Percentiles rank a stretch among this genome's conserved stretches.
Evolutionary conservation across 2,329 filamentous ascomycete species (phyloP).

Genomic region (Talaromyces atroroseus): DNA sequence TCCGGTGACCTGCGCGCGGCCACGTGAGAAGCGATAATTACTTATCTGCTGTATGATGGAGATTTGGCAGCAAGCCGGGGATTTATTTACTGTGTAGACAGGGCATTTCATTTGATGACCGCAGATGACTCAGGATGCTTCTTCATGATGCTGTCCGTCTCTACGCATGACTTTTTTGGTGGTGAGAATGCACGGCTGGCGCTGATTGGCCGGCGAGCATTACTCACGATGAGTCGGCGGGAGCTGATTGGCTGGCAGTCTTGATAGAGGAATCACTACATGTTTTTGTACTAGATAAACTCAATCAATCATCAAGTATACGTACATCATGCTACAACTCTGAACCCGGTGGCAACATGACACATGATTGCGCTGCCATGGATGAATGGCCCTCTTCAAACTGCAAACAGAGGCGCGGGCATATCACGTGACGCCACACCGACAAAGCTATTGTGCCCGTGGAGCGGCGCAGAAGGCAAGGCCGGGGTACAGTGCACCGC

Average conservation of each 20-base stretch:
- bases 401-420: no score
- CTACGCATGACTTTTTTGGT: neutral
- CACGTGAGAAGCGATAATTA: neutral
- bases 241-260: neutral
- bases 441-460: no score
- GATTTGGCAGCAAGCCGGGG: neutral
- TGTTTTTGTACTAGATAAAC: no score
- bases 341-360: no score
- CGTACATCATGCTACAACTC: no score
- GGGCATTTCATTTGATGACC: neutral
- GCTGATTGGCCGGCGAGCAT: slow-evolving; percentile 7
- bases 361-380: no score
- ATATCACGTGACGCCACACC: no score
- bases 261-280: no score
- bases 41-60: neutral
- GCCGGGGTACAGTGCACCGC: neutral
- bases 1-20: slow-evolving; percentile 2
- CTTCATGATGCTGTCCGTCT: neutral
- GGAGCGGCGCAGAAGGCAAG: neutral
- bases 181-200: neutral
- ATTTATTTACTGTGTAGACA: neutral
- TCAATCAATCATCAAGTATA: no score
- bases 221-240: slow-evolving; percentile 13
- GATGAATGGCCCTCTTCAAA: no score
- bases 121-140: slow-evolving; percentile 9